A percentile compares a stretch with the other conserved stretches of the same genome.
phyloP scores from a whole-genome alignment of 371 early-diverging fungal genomes.

The Haplosporangium sp. region DNA sequence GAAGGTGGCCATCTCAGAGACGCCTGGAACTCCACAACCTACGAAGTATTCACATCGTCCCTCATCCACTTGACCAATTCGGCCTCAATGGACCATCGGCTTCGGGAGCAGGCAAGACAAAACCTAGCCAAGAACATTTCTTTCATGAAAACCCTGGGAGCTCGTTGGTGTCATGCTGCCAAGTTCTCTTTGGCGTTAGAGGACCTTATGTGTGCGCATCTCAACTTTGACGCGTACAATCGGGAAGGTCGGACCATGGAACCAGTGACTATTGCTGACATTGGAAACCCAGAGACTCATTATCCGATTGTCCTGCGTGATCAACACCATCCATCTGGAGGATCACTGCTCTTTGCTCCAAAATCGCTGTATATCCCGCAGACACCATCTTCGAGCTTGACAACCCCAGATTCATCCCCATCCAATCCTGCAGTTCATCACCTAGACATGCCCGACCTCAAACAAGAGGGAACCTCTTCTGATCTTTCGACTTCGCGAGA shows the following conservation, averaged over 20 bases:
- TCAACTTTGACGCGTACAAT: slow-evolving; percentile 33
- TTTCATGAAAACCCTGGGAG: slow-evolving; percentile 15
- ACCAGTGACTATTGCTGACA: slow-evolving; percentile 8
- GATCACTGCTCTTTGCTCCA: slow-evolving; percentile 23
- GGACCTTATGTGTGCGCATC: slow-evolving; percentile 21
- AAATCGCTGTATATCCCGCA: neutral
- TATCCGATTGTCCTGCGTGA: slow-evolving; percentile 33
- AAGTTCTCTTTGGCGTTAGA: slow-evolving; percentile 24
- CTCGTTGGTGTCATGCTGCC: slow-evolving; percentile 27
- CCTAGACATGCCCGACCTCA: slow-evolving; percentile 8
- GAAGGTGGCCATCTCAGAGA: slow-evolving; percentile 9
- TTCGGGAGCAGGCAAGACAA: slow-evolving; percentile 23
- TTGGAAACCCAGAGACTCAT: neutral
- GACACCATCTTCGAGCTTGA: slow-evolving; percentile 9
- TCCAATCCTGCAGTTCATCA: slow-evolving; percentile 3
- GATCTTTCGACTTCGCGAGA: neutral
- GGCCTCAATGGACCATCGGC: slow-evolving; percentile 27
- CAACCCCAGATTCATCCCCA: slow-evolving; percentile 17
- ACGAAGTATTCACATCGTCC: slow-evolving; percentile 23
- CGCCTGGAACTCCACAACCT: slow-evolving; percentile 22
- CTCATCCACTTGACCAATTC: slow-evolving; percentile 39
- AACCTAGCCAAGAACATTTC: slow-evolving; percentile 18
- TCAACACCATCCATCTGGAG: slow-evolving; percentile 20
- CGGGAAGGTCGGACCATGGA: slow-evolving; percentile 22
- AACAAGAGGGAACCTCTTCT: neutral